A percentile compares a stretch with the other conserved stretches of the same genome.
These are phyloP conservation scores for Rossbeevera mucosa DNA, from an alignment of 768 basidiomycete genomes.

Conservation along the genomic window DNA sequence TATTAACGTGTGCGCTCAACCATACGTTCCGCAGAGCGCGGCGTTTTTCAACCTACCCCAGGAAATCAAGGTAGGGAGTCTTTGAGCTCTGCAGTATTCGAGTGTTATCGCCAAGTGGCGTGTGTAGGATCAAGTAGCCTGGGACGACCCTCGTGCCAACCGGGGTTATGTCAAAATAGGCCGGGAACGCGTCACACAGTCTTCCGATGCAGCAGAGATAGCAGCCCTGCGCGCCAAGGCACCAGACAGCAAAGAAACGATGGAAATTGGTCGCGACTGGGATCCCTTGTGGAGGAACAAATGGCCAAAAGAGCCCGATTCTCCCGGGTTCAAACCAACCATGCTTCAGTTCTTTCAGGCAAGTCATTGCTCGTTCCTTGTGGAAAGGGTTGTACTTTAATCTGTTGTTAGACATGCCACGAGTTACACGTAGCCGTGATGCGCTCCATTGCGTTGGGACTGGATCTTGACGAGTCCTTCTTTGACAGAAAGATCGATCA, in stretches of 20 bases:
- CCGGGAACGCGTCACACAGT: constrained; percentile 78
- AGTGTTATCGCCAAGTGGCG: not conserved
- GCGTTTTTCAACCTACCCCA: constrained; percentile 67
- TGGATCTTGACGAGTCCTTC: constrained; percentile 66
- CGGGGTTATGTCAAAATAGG: constrained; percentile 80
- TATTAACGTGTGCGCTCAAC: not conserved
- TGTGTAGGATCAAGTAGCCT: constrained; percentile 55
- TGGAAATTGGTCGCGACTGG: constrained; percentile 89
- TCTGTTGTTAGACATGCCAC: constrained; percentile 56
- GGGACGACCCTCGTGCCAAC: constrained; percentile 84
- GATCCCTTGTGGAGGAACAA: constrained; percentile 72
- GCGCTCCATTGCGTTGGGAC: constrained; percentile 80
- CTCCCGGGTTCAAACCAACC: constrained; percentile 62
- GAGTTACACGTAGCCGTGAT: constrained; percentile 71
- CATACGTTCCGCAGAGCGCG: constrained; percentile 50
- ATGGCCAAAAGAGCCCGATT: constrained; percentile 66
- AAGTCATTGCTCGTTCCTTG: constrained; percentile 11
- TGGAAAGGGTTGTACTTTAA: not conserved
- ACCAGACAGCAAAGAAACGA: constrained; percentile 79
- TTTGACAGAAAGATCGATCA: constrained; percentile 74
- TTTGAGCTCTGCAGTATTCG: not conserved
- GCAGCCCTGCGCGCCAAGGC: constrained; percentile 66
- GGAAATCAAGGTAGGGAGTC: constrained; percentile 49
- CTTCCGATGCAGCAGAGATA: constrained; percentile 66
- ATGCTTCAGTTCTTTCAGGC: constrained; percentile 77